Evolutionary conservation across 768 basidiomycete genomes (phyloP), one percentile per base, ranked within the genome.

Genomic region (Pulveroboletus frians): DNA sequence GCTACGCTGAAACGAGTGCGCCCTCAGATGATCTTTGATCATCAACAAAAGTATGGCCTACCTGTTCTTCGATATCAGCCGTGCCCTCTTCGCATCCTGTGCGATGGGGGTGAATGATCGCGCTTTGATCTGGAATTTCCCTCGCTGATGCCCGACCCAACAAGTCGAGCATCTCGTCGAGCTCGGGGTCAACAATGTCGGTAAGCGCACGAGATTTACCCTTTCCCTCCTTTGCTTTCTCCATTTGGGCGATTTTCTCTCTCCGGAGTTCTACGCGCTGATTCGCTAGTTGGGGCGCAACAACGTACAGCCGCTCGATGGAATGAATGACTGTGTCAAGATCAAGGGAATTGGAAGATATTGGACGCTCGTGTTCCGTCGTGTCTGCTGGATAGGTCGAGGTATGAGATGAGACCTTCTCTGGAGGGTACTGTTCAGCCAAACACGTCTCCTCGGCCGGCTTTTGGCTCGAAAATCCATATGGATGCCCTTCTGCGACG

Each of bases 251-350:
- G 13, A 84, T 58, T 61, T 90, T 88, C 21, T 79, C 71, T 5
- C 76, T 76, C 59, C 85, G 84, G 39, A 95, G 78, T 64, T 94
- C 93, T n/a, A 89, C 92, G 1, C 96, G 82, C 66, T 99, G 95
- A 63, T 94, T 86, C 51, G 86, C 81, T 36, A 97, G 68, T 64
- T 95, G 93, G 1, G 95, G 94, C 0, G 92, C 83, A 27, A 85
- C 88, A 8, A 79, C 67, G 65, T 96, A 91, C 10, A 97, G 71
- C 32, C 92, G 75, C 64, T 95, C 93, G 58, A 99, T 94, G 27
- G 96, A 93, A 64, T 79, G 77, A 0, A 89, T 81, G 39, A 98
- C 83, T 10, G 78, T 76, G 56, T 96, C 92, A 17, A 97, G 73
- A 64, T 98, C 95, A 60, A 88, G 68, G 43, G 81, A 71, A 81